These are phyloP conservation scores for Lentinula guzmanii DNA, from an alignment of 768 basidiomycete genomes.

Conservation along the genomic window DNA sequence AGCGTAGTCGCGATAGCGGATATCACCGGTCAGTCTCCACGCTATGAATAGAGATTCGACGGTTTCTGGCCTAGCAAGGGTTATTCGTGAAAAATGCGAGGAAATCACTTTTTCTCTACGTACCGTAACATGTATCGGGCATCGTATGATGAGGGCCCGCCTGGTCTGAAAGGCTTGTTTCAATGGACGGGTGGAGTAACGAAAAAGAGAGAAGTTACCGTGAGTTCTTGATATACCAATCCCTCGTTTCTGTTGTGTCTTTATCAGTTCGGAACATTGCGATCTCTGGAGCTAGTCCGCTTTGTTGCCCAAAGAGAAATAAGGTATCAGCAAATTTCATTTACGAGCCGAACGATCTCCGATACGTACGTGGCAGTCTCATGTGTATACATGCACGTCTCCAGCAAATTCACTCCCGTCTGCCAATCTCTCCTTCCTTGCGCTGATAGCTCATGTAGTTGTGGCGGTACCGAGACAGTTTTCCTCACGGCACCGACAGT, in stretches of 20 bases:
- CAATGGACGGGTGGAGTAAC: too few species aligned
- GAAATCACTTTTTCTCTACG: background rate
- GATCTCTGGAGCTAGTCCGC: conserved; percentile 66
- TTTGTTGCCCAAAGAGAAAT: conserved; percentile 14
- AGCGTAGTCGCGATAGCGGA: conserved; percentile 58
- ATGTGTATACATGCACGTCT: conserved; percentile 66
- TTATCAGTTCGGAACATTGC: conserved; percentile 50
- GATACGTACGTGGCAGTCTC: conserved; percentile 51
- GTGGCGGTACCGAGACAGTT: conserved; percentile 46
- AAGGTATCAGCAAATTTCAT: background rate
- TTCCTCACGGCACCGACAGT: conserved; percentile 32
- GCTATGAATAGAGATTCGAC: conserved; percentile 74
- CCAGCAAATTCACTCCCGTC: conserved; percentile 57
- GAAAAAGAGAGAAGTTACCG: conserved; percentile 21
- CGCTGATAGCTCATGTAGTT: conserved; percentile 36
- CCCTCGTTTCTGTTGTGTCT: conserved; percentile 25
- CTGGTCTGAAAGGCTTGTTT: conserved; percentile 9
- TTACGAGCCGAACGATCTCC: background rate
- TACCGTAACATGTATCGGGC: conserved; percentile 19
- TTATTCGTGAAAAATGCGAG: background rate
- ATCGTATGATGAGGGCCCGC: conserved; percentile 15
- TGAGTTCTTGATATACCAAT: conserved; percentile 71
- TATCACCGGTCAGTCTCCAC: conserved; percentile 64
- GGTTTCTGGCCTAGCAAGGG: conserved; percentile 55
- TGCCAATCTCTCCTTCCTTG: conserved; percentile 57